Base-by-base conservation (phyloP, 345 rosid species). In the Populus simonii region DNA sequence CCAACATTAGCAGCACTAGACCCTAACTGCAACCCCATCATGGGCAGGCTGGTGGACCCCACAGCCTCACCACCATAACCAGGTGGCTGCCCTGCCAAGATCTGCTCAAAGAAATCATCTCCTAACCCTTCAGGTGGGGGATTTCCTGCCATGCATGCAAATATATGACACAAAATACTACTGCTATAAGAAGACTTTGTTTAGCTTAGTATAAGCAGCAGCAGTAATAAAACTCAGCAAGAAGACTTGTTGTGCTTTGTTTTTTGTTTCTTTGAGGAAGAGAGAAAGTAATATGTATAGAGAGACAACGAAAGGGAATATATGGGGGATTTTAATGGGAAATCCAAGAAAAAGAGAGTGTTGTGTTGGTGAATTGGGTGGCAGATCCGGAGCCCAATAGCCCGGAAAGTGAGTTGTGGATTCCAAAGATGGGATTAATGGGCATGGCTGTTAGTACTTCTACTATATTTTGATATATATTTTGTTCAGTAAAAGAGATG, bases 41-140 rank as follows among this genome's bases (percentile, higher is more conserved):
- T 88, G 71, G 92, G 86, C 73, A 84, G 45, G 63, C 80, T 53
- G 20, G 82, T 38, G 22, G 85, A 80, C 22, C 80, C 87, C 12
- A 43, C 83, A 5, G 36, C 83, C 51, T 72, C 85, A 7, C 76
- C 80, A 1, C 88, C 86, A 39, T 88, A 89, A 7, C 86, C 86
- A 7, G 85, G 79, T 11, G 91, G 89, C 66, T 69, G 82, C 66
- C 83, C 90, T 1, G 88, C 83, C 81, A 91, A 75, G 82, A 91
- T 88, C 90, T 91, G 93, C 84, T 91, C 95, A 71, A 91, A 81
- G 82, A 91, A 91, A 70, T 91, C 95, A 77, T 91, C 93, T 53
- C 90, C 92, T 12, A 91, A 63, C 7, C 89, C 89, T 69, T 74
- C 84, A 39, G 84, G 87, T 27, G 81, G 88, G 31, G 82, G 85